phyloP scores from a whole-genome alignment of 352 stramenopile genomes.

The Phytopythium ostracodes region DNA sequence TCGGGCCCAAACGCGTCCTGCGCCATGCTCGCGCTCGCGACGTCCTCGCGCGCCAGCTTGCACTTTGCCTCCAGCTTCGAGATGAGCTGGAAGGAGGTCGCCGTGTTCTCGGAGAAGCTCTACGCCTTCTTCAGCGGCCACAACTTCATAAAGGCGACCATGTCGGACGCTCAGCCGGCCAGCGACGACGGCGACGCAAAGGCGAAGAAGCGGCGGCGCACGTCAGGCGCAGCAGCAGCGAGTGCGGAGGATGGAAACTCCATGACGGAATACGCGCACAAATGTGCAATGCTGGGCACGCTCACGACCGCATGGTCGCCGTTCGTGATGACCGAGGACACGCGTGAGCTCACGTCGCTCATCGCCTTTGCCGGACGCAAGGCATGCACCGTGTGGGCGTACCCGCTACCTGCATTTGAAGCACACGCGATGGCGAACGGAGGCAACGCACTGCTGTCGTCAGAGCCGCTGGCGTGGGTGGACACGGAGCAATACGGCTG shows the following conservation, averaged over 20 bases:
- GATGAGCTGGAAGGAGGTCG: conserved; percentile 69
- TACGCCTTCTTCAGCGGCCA: conserved; percentile 54
- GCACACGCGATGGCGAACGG: conserved; percentile 14
- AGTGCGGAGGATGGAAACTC: conserved; percentile 14
- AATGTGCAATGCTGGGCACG: conserved; percentile 55
- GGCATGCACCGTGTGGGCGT: conserved; percentile 70
- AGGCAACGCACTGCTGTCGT: conserved; percentile 23
- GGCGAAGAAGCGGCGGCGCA: conserved; percentile 15
- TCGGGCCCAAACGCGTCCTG: conserved; percentile 70
- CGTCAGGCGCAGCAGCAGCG: conserved; percentile 6
- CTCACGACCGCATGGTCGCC: conserved; percentile 69
- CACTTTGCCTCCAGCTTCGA: conserved; percentile 79
- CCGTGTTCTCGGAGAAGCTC: conserved; percentile 67
- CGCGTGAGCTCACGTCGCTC: conserved; percentile 48
- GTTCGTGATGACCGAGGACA: conserved; percentile 41
- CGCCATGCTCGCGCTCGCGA: conserved; percentile 59
- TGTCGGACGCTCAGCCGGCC: conserved; percentile 11
- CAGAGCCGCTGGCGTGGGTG: conserved; percentile 44
- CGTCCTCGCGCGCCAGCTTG: conserved; percentile 52
- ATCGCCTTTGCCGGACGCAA: conserved; percentile 61
- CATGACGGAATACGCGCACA: conserved; percentile 55
- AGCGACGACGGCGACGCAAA: conserved; percentile 12
- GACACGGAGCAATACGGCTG: conserved; percentile 74
- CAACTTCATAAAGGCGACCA: conserved; percentile 19
- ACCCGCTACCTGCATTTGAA: conserved; percentile 40